phyloP scores from a whole-genome alignment of 2,329 filamentous ascomycete genomes.

The Colletotrichum spaethianum region DNA sequence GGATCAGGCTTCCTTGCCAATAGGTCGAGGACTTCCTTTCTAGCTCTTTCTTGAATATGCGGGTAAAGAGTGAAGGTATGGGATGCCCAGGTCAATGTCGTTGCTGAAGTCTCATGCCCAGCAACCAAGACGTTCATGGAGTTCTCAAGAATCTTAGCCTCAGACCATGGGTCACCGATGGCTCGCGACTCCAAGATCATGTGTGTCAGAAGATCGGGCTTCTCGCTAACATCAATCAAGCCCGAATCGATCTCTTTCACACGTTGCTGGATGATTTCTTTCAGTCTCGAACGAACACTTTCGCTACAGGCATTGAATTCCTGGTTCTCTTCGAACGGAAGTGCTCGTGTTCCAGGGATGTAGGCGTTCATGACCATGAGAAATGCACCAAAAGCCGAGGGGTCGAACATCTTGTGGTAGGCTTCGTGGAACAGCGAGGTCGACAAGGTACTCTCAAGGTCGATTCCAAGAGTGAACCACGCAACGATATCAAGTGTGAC shows the following conservation, averaged over 20 bases:
- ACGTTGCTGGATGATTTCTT: conserved; percentile 46
- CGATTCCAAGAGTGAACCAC: conserved; percentile 50
- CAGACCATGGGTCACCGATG: conserved; percentile 41
- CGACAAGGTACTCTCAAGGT: conserved; percentile 49
- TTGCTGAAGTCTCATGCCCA: conserved; percentile 61
- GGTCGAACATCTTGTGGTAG: conserved; percentile 48
- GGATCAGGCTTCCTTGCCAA: conserved; percentile 54
- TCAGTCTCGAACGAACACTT: conserved; percentile 48
- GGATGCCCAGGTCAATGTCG: conserved; percentile 56
- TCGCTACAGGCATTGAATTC: conserved; percentile 51
- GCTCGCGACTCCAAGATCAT: conserved; percentile 51
- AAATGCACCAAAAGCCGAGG: conserved; percentile 42
- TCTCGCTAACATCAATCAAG: conserved; percentile 34
- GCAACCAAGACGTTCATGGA: conserved; percentile 60
- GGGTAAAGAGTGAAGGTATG: conserved; percentile 55
- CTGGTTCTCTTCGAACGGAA: conserved; percentile 54
- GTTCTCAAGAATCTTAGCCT: conserved; percentile 54
- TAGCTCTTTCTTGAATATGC: conserved; percentile 54
- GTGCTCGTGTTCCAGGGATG: conserved; percentile 51
- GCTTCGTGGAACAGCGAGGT: conserved; percentile 46
- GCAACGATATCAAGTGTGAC: conserved; percentile 55
- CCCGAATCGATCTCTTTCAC: conserved; percentile 42
- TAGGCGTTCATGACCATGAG: conserved; percentile 50
- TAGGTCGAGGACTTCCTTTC: conserved; percentile 58
- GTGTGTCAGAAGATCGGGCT: conserved; percentile 50